A percentile compares a stretch with the other conserved stretches of the same genome.
These are phyloP conservation scores for Schoenoplectus tabernaemontani DNA, from an alignment of 202 grass and related monocot genomes.

Conservation along the genomic window DNA sequence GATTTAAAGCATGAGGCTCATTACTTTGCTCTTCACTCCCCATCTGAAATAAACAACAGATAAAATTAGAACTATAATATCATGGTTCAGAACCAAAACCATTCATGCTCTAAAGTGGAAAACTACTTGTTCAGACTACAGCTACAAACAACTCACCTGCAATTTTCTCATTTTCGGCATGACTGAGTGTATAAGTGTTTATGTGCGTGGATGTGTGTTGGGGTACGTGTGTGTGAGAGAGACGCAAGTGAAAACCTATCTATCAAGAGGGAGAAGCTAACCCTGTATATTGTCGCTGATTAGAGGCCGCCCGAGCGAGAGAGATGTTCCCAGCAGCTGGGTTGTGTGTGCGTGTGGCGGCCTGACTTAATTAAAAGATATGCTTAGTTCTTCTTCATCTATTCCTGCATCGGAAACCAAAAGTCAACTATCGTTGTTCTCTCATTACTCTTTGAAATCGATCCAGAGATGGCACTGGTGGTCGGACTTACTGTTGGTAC, in stretches of 20 bases:
- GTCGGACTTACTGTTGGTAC: no score
- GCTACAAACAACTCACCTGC: no score
- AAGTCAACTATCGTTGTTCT: no score
- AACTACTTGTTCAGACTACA: background rate
- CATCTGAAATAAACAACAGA: conserved; percentile 20
- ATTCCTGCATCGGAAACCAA: no score
- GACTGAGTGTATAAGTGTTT: background rate
- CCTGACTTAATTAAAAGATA: no score
- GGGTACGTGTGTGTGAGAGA: background rate
- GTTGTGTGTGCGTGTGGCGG: no score
- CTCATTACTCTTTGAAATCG: no score
- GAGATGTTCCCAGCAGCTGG: background rate
- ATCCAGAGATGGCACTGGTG: no score
- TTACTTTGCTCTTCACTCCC: conserved; percentile 7
- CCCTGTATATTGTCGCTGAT: background rate
- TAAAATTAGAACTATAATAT: background rate
- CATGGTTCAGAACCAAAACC: background rate
- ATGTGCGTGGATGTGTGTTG: background rate
- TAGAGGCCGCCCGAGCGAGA: background rate
- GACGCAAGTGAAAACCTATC: background rate
- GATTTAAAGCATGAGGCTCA: background rate
- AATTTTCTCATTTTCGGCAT: background rate
- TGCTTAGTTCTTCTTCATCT: no score
- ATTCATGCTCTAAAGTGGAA: background rate
- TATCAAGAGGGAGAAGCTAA: background rate